Evolutionary conservation across 352 stramenopile species (phyloP), one percentile per base, ranked within the genome.

Genomic region (Phytophthora boehmeriae): DNA sequence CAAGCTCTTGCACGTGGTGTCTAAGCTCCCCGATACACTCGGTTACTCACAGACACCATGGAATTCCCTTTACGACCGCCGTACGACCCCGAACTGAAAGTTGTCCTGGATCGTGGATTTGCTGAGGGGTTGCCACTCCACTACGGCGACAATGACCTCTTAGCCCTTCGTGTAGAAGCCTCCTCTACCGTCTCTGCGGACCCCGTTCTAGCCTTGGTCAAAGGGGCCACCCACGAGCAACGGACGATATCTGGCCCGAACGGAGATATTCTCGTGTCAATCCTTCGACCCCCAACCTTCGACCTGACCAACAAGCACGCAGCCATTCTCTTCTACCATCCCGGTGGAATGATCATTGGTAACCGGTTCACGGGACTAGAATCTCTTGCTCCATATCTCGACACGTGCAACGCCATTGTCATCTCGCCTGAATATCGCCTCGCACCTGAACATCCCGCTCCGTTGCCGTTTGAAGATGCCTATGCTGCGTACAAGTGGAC

Each of bases 341-440:
- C 63, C n/a, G 63, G 63, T 4, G 63, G 63, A 1, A 71, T 67
- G 57, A 67, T 71, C 51, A 63, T 63, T 2, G 63, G 63, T 45
- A 71, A 71, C 22, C 63, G 56, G 14, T 63, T 67, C 51, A 67
- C 57, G 27, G 63, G 57, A 22, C 25, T 71, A 11, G 13, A 8
- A 48, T 41, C 45, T 11, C 13, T 67, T n/a, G 32, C 46, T 5
- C 63, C 45, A 17, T 71, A 63, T 42, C 51, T 71, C 19, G 46
- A 58, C 34, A 53, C 41, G 17, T 63, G 51, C 39, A 59, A 59
- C 25, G 51, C 63, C n/a, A 38, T 71, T 23, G 4, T 67, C 23
- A 63, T 71, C 28, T 71, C 63, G 11, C 51, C 57, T 17, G 63
- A 71, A 22, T 71, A 71, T 59, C 63, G 63, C 11, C 63, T 71